These are phyloP conservation scores for Xylariaceae sp. DNA, from an alignment of 2,329 filamentous ascomycete genomes.

Conservation along the genomic window DNA sequence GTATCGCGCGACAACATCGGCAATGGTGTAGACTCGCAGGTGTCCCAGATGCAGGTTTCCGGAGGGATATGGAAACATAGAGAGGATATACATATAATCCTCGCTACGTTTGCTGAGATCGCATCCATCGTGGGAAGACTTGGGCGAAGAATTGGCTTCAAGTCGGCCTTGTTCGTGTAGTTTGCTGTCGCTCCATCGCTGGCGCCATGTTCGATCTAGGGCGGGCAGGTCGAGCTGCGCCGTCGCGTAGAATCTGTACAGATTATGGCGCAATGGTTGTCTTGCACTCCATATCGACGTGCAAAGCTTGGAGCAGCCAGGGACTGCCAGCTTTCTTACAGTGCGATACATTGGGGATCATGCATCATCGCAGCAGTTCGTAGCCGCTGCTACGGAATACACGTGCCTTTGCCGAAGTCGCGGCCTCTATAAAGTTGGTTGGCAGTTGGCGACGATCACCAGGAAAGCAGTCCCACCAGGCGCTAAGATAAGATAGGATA, in stretches of 20 bases:
- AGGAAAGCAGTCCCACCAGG: background rate
- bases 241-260: slow-evolving; percentile 21
- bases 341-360: slow-evolving; percentile 23
- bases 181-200: slow-evolving; percentile 35
- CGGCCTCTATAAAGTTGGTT: too few species aligned
- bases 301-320: slow-evolving; percentile 19
- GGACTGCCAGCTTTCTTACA: slow-evolving; percentile 23
- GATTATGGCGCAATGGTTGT: background rate
- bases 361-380: slow-evolving; percentile 18
- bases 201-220: slow-evolving; percentile 50
- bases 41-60: slow-evolving; percentile 83
- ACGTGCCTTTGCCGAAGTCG: background rate
- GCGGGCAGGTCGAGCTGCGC: slow-evolving; percentile 41
- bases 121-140: slow-evolving; percentile 6
- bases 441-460: background rate
- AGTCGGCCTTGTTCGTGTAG: background rate
- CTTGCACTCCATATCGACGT: slow-evolving; percentile 5
- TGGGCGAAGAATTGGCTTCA: background rate
- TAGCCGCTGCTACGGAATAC: background rate
- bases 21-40: slow-evolving; percentile 83
- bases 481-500: background rate
- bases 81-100: slow-evolving; percentile 62
- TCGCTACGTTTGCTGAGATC: slow-evolving; percentile 21
- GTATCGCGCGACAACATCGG: slow-evolving; percentile 76
- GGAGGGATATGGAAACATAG: slow-evolving; percentile 93